Conservation (phyloP, 148 eudicot genomes). For the Chenopodium album region DNA sequence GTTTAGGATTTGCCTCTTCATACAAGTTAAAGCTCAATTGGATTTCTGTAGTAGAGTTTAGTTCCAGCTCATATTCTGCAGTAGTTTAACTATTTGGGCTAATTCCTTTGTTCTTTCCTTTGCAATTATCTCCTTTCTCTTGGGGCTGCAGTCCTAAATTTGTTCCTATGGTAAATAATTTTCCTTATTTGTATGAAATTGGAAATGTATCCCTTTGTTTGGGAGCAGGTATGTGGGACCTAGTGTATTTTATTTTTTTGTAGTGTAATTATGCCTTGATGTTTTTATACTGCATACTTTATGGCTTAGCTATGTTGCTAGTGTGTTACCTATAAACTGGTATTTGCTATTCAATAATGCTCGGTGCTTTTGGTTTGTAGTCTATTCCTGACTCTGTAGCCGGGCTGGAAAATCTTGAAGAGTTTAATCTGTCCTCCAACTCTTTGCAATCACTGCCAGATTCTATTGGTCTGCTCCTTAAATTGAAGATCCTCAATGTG, state of each 20-base stretch:
- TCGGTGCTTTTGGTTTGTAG: conserved; percentile 37
- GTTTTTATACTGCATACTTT: not conserved
- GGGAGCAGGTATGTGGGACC: not conserved
- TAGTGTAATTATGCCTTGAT: not conserved
- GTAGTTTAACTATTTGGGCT: not conserved
- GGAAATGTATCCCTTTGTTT: not conserved
- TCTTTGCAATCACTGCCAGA: conserved; percentile 80
- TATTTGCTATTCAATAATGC: not conserved
- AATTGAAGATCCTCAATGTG: conserved; percentile 70
- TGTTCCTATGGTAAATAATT: not conserved
- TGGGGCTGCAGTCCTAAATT: not conserved
- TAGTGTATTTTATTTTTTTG: not conserved
- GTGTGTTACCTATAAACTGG: not conserved
- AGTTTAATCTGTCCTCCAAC: conserved; percentile 74
- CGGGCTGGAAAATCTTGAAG: conserved; percentile 81
- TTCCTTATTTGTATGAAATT: not conserved
- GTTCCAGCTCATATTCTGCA: not conserved
- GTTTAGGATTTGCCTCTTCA: not conserved
- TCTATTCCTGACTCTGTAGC: conserved; percentile 83
- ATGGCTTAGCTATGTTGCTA: not conserved
- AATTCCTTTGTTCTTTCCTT: not conserved
- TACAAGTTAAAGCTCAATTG: not conserved
- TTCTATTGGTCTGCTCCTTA: conserved; percentile 70
- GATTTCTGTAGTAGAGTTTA: not conserved
- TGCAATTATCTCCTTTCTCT: not conserved